A percentile compares a stretch with the other conserved stretches of the same genome.
Conservation (phyloP, 2,329 filamentous ascomycete species). For the Colletotrichum spinosum region DNA sequence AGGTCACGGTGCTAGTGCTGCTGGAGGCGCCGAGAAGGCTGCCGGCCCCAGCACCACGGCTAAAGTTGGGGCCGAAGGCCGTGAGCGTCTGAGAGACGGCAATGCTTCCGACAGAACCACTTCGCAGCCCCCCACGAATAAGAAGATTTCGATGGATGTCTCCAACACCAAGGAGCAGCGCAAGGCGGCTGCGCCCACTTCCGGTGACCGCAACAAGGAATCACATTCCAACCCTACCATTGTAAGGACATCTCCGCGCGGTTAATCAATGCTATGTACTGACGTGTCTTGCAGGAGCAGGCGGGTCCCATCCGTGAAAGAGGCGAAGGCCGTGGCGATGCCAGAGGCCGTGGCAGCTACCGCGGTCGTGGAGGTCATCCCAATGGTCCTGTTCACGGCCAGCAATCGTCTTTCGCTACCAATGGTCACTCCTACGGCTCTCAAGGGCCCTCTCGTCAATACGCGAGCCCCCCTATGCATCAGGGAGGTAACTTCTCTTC, state of each 20-base stretch:
- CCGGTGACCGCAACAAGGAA: conserved; percentile 49
- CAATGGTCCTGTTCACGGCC: conserved; percentile 47
- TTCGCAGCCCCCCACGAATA: conserved; percentile 51
- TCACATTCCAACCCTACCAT: conserved; percentile 26
- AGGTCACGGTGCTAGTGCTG: conserved; percentile 40
- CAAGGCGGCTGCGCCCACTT: conserved; percentile 52
- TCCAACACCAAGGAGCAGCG: conserved; percentile 56
- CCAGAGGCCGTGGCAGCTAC: conserved; percentile 56
- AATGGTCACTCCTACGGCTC: conserved; percentile 48
- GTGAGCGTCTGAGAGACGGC: conserved; percentile 51
- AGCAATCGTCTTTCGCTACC: conserved; percentile 46
- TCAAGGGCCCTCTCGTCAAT: conserved; percentile 47
- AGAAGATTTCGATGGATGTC: conserved; percentile 58
- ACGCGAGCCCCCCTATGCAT: conserved; percentile 57
- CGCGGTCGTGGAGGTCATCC: conserved; percentile 59
- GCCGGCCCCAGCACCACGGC: conserved; percentile 42
- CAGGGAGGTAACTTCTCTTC: conserved; percentile 44
- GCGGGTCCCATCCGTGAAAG: conserved; percentile 37
- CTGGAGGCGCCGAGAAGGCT: conserved; percentile 52
- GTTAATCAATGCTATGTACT: no score
- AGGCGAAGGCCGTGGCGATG: conserved; percentile 53
- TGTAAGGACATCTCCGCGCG: conserved; percentile 12
- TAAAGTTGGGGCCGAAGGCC: conserved; percentile 47
- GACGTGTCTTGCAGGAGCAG: conserved; percentile 41
- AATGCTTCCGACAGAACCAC: conserved; percentile 49